Conservation (phyloP, 768 basidiomycete species). For the Hygrophoropsis aurantiaca region DNA sequence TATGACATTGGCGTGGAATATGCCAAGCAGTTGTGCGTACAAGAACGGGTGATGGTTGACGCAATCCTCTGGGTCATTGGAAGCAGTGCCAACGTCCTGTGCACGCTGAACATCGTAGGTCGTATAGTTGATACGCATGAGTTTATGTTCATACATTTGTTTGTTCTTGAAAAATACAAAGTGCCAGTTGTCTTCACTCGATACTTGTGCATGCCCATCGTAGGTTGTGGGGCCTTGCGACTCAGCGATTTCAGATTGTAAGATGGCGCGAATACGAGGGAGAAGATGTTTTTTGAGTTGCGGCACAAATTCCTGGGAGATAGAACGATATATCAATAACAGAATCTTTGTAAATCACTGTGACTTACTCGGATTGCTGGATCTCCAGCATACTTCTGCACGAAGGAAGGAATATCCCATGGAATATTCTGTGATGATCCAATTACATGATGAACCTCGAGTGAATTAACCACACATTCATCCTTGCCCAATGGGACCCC, state of each 20-base stretch:
- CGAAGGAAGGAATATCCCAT: slow-evolving; percentile 24
- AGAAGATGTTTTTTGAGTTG: slow-evolving; percentile 34
- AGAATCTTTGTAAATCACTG: no score
- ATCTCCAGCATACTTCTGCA: slow-evolving; percentile 25
- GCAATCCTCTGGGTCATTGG: no score
- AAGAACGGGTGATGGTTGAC: not conserved
- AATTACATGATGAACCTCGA: not conserved
- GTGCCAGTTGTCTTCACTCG: slow-evolving; percentile 6
- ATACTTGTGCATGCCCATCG: not conserved
- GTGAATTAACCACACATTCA: no score
- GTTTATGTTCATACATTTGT: slow-evolving; percentile 21
- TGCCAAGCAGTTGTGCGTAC: slow-evolving; percentile 8
- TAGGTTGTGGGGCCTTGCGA: slow-evolving; percentile 1
- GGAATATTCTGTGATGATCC: slow-evolving; percentile 5
- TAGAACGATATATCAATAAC: no score
- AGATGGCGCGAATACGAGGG: slow-evolving; percentile 2
- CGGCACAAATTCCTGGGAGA: slow-evolving; percentile 27
- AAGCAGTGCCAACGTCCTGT: no score
- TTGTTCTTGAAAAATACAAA: slow-evolving; percentile 14
- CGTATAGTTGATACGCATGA: slow-evolving; percentile 26
- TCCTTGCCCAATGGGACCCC: slow-evolving; percentile 13
- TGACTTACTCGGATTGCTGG: slow-evolving; percentile 17
- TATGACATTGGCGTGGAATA: slow-evolving; percentile 17
- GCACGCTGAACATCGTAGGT: slow-evolving; percentile 23
- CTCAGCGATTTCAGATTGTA: slow-evolving; percentile 9